These are phyloP conservation scores for Kazachstania africana DNA, from an alignment of 805 yeast species.

Conservation along the genomic window DNA sequence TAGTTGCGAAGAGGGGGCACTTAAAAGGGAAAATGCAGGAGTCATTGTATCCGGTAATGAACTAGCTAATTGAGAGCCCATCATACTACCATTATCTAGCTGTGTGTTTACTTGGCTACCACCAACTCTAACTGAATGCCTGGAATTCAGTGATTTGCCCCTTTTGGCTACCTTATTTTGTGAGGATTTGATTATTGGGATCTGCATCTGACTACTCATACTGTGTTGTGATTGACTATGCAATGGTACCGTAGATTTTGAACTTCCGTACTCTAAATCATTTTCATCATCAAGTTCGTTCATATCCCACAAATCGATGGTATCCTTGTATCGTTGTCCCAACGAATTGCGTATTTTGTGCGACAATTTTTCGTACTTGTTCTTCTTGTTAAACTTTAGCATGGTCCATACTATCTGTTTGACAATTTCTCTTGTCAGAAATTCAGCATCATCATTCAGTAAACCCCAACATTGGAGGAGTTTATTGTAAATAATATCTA, in stretches of 20 bases:
- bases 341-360: slow-evolving; percentile 4
- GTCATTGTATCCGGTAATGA: slow-evolving; percentile 21
- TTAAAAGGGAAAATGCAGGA: slow-evolving; percentile 25
- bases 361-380: slow-evolving; percentile 3
- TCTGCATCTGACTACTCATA: slow-evolving; percentile 15
- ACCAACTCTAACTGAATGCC: not conserved
- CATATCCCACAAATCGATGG: slow-evolving; percentile 19
- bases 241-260: slow-evolving; percentile 1
- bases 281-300: slow-evolving; percentile 6
- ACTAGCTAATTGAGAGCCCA: slow-evolving; percentile 5
- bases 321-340: slow-evolving; percentile 6
- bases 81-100: not conserved
- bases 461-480: slow-evolving; percentile 22
- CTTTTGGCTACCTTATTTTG: slow-evolving; percentile 7
- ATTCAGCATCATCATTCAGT: slow-evolving; percentile 9
- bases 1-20: slow-evolving; percentile 1
- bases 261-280: not conserved
- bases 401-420: slow-evolving; percentile 11
- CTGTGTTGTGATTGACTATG: slow-evolving; percentile 11
- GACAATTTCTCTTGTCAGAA: slow-evolving; percentile 10
- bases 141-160: not conserved
- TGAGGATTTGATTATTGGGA: slow-evolving; percentile 22
- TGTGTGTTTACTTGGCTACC: slow-evolving; percentile 1
- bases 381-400: slow-evolving; percentile 7
- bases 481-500: slow-evolving; percentile 17